A percentile compares a stretch with the other conserved stretches of the same genome.
Evolutionary conservation across 2,329 filamentous ascomycete genomes (phyloP).

Genomic region (Samsoniella hepiali): DNA sequence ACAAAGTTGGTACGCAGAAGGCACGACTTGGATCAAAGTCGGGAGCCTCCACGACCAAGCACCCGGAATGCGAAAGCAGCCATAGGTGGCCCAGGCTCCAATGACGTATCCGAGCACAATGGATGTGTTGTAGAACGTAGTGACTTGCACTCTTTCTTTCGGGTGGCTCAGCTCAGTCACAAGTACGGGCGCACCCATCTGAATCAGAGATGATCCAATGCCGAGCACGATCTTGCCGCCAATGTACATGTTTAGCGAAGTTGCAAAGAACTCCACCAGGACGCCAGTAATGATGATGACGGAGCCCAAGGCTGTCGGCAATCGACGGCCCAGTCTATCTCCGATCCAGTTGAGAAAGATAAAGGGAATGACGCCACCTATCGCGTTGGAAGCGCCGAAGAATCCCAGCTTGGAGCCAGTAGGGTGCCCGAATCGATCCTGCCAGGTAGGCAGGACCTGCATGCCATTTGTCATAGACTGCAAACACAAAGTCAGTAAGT

Average conservation of each 20-base stretch:
- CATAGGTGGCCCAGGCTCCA: conserved; percentile 37
- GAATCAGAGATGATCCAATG: conserved; percentile 35
- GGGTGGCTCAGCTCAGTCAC: conserved; percentile 42
- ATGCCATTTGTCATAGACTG: conserved; percentile 41
- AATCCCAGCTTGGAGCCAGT: conserved; percentile 37
- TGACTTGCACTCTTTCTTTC: conserved; percentile 38
- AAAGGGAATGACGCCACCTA: conserved; percentile 40
- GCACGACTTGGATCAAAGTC: conserved; percentile 48
- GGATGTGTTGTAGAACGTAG: conserved; percentile 39
- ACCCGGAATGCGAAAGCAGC: conserved; percentile 26
- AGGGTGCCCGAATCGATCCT: conserved; percentile 37
- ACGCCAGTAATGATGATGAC: conserved; percentile 39
- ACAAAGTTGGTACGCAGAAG: conserved; percentile 40
- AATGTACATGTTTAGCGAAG: conserved; percentile 36
- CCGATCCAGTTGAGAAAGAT: conserved; percentile 36
- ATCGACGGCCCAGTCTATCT: conserved; percentile 33
- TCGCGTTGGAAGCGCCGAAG: conserved; percentile 38
- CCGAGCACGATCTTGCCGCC: conserved; percentile 38
- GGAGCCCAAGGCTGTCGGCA: conserved; percentile 36
- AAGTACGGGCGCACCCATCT: conserved; percentile 41
- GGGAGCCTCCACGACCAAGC: conserved; percentile 53
- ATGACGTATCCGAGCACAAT: conserved; percentile 40
- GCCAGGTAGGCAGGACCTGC: conserved; percentile 37
- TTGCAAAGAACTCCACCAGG: conserved; percentile 35
- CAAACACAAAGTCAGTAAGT: not conserved